Percentiles rank a stretch among this genome's conserved stretches.
These are phyloP conservation scores for Berkeleyomyces rouxiae DNA, from an alignment of 2,329 filamentous ascomycete species.

Conservation along the genomic window DNA sequence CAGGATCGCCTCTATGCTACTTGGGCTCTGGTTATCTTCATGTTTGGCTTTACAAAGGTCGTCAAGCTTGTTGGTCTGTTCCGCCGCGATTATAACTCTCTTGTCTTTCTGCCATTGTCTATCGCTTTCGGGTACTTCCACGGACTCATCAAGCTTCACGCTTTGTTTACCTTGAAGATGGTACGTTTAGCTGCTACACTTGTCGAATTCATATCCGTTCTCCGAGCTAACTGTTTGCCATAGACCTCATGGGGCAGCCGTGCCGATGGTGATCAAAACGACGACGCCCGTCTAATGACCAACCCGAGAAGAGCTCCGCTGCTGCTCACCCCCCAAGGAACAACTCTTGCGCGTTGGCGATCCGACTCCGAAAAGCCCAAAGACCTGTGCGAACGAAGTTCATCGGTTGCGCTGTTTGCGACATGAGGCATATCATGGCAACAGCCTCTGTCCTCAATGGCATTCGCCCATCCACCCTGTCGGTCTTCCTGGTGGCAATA, in stretches of 20 bases:
- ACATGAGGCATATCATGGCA: background rate
- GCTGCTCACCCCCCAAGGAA: slow-evolving; percentile 26
- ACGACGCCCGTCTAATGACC: slow-evolving; percentile 49
- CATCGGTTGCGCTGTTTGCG: background rate
- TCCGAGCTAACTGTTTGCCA: background rate
- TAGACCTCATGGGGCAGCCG: slow-evolving; percentile 94
- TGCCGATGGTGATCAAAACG: slow-evolving; percentile 75
- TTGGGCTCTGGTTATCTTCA: slow-evolving; percentile 51
- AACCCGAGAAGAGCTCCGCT: slow-evolving; percentile 24
- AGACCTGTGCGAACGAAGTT: background rate
- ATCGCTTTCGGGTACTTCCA: slow-evolving; percentile 87
- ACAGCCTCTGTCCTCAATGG: background rate
- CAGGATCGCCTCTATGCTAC: slow-evolving; percentile 36
- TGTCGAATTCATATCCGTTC: background rate
- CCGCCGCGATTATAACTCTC: slow-evolving; percentile 64
- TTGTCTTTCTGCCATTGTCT: slow-evolving; percentile 67
- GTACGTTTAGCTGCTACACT: slow-evolving; percentile 35
- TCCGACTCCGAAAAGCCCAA: slow-evolving; percentile 30
- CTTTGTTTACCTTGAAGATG: slow-evolving; percentile 65
- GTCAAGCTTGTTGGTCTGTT: slow-evolving; percentile 84
- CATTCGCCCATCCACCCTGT: background rate
- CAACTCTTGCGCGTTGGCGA: slow-evolving; percentile 27
- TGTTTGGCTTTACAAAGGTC: slow-evolving; percentile 70
- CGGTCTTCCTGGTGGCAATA: background rate
- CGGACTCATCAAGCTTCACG: slow-evolving; percentile 80